Evolutionary conservation across 1,139 yeast species (phyloP), one percentile per base, ranked within the genome.

Genomic region (Blastobotrys aristatus): DNA sequence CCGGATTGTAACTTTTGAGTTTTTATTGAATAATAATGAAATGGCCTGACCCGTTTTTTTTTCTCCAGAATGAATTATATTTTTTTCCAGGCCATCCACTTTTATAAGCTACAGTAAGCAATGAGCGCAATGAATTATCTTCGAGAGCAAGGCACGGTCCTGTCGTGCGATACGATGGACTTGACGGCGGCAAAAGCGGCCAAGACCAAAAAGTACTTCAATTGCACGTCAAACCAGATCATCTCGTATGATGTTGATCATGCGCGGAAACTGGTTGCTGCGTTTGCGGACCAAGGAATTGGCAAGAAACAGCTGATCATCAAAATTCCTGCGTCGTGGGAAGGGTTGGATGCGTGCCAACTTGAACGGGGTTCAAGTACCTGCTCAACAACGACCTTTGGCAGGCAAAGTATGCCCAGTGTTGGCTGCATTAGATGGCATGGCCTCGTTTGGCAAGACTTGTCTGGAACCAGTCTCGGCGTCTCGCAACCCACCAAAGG

Each of bases 271-370:
- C 53, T 64, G 36, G 62, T 64, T 33, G 50, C 50, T 2, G 66
- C 65, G 5, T 65, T 60, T 46, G 62, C 56, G 32, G 62, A 54
- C 14, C 32, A 64, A 3, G 69, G 68, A 3, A 60, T 65, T 16
- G 56, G 58, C 40, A 58, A 55, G 41, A 52, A 57, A 18, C 54
- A 52, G 42, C 63, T 65, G 33, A 60, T 65, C 43, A 62, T 65
- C 53, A 65, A 65, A 48, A 48, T 65, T 39, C 66, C 68, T 21
- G 55, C 65, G 38, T 56, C 65, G 11, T 65, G 58, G 59, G 66
- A 62, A 46, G 49, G 64, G 5, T 56, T 64, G 57, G 59, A 61
- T 40, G 69, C 69, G 13, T 66, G 61, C 14, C 54, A 55, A 18
- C 49, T 64, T 27, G 64, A 55, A 20, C 68, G 64, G 54, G 54